phyloP scores from a whole-genome alignment of 1,284 basidiomycete species.

The Austroboletus sp. region DNA sequence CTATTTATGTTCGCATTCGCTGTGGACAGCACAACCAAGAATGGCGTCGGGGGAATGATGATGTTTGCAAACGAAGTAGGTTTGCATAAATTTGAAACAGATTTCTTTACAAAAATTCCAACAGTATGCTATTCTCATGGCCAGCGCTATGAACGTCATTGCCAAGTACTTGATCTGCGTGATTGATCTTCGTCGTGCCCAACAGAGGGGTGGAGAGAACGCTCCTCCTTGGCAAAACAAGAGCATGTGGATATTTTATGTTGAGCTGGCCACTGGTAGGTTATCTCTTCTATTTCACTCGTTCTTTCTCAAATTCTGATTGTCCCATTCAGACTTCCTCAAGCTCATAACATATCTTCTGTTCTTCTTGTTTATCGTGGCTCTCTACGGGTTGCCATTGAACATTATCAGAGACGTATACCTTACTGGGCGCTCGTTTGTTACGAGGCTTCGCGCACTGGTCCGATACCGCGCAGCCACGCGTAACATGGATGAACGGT shows the following conservation, averaged over 20 bases:
- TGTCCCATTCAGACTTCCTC: slow-evolving; percentile 65
- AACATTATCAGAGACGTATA: slow-evolving; percentile 97
- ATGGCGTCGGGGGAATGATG: slow-evolving; percentile 85
- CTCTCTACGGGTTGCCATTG: slow-evolving; percentile 91
- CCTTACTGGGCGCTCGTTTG: slow-evolving; percentile 87
- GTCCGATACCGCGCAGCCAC: slow-evolving; percentile 91
- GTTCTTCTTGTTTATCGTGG: slow-evolving; percentile 89
- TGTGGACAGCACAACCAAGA: slow-evolving; percentile 68
- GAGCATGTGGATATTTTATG: slow-evolving; percentile 94
- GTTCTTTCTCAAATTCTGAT: slow-evolving; percentile 1
- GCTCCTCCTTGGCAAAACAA: slow-evolving; percentile 95
- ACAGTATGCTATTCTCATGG: slow-evolving; percentile 86
- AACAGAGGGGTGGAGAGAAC: slow-evolving; percentile 70
- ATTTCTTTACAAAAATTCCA: slow-evolving; percentile 11
- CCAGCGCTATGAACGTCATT: slow-evolving; percentile 71
- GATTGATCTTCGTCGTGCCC: slow-evolving; percentile 75
- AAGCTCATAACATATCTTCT: slow-evolving; percentile 88
- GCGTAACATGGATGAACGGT: slow-evolving; percentile 92
- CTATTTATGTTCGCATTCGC: slow-evolving; percentile 69
- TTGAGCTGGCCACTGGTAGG: slow-evolving; percentile 84
- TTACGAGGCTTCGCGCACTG: slow-evolving; percentile 79
- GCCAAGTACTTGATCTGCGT: slow-evolving; percentile 83
- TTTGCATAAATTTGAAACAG: not conserved
- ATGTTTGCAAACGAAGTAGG: slow-evolving; percentile 90
- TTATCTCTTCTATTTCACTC: slow-evolving; percentile 17